Percentiles rank a stretch among this genome's conserved stretches.
These are phyloP conservation scores for Aspergillus tubingensis DNA, from an alignment of 2,329 filamentous ascomycete genomes.

Conservation along the genomic window DNA sequence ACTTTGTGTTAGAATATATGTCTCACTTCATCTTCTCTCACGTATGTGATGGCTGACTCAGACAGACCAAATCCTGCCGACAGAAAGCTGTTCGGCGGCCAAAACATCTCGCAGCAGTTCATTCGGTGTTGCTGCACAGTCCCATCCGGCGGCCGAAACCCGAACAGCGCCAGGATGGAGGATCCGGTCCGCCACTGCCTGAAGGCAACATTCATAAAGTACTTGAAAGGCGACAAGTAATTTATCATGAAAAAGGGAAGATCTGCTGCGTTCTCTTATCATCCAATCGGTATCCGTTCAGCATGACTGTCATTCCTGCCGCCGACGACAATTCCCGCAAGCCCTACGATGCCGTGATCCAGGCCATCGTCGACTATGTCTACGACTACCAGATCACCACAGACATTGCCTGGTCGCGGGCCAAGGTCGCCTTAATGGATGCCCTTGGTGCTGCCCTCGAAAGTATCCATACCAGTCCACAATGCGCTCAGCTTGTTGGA, in stretches of 20 bases:
- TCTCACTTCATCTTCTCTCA: not conserved
- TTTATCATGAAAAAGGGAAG: too few relatives aligned
- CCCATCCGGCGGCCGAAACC: not conserved
- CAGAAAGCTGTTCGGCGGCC: not conserved
- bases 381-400: slow-evolving; percentile 21
- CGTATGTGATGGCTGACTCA: not conserved
- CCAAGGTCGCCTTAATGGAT: slow-evolving; percentile 26
- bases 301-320: slow-evolving; percentile 1
- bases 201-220: too few relatives aligned
- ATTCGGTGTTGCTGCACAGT: not conserved
- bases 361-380: slow-evolving; percentile 25
- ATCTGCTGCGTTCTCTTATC: not conserved
- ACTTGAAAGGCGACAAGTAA: too few relatives aligned
- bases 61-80: not conserved
- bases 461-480: slow-evolving; percentile 22
- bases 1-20: not conserved
- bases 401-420: slow-evolving; percentile 22
- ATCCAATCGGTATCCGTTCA: not conserved
- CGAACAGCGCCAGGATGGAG: not conserved
- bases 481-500: slow-evolving; percentile 21
- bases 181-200: not conserved
- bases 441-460: slow-evolving; percentile 30
- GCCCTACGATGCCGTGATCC: slow-evolving; percentile 14
- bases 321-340: not conserved
- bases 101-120: not conserved